Conservation (phyloP, 1,139 yeast genomes). For the Blastobotrys raffinosifermentans region DNA sequence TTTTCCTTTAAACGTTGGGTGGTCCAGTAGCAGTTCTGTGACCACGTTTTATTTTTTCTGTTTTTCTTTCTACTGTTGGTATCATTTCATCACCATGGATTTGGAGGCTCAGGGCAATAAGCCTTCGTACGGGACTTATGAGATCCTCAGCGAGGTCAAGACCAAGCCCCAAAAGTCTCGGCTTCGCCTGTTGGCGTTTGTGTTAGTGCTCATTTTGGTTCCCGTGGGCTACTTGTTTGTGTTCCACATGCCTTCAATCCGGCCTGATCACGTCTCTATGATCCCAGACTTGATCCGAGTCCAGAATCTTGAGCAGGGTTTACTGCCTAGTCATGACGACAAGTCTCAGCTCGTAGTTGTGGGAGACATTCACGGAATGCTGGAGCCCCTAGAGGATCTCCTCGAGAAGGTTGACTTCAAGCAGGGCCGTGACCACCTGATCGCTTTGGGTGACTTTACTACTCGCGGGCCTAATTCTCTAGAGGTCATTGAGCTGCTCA, state of each 20-base stretch:
- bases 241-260: constrained; percentile 16
- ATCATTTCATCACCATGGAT: too few species aligned
- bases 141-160: too few species aligned
- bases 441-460: constrained; percentile 78
- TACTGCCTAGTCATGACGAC: constrained; percentile 18
- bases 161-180: too few species aligned
- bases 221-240: constrained; percentile 17
- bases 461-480: constrained; percentile 78
- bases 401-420: constrained; percentile 43
- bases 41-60: too few species aligned
- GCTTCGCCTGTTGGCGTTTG: constrained; percentile 1
- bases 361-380: constrained; percentile 89
- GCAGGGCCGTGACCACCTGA: constrained; percentile 47
- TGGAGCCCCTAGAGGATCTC: constrained; percentile 46
- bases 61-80: too few species aligned
- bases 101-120: too few species aligned
- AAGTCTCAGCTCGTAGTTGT: constrained; percentile 51
- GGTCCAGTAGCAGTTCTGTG: too few species aligned
- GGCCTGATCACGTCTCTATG: constrained; percentile 13
- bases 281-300: constrained; percentile 23
- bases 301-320: constrained; percentile 12
- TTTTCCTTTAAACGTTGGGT: too few species aligned
- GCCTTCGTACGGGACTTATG: too few species aligned
- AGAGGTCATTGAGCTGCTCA: constrained; percentile 61
- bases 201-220: not conserved